Percentiles rank a stretch among this genome's conserved stretches.
These are phyloP conservation scores for Eutypa lata DNA, from an alignment of 2,329 filamentous ascomycete species.

Conservation along the genomic window DNA sequence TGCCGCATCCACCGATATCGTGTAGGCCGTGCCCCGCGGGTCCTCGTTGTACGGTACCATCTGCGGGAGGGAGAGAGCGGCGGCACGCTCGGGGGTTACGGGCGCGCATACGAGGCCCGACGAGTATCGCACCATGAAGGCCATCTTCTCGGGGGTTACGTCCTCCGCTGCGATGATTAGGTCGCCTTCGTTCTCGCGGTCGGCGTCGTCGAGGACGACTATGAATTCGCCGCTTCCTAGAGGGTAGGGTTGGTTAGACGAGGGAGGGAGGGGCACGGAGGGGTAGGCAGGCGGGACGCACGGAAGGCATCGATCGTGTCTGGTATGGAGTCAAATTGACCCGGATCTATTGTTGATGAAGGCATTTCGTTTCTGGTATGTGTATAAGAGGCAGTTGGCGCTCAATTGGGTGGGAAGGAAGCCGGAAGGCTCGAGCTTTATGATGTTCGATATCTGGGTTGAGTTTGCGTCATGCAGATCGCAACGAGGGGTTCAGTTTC, in stretches of 20 bases:
- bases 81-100: conserved; percentile 66
- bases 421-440: neutral
- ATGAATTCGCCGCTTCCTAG: conserved; percentile 83
- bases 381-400: neutral
- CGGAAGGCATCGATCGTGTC: conserved; percentile 63
- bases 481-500: neutral
- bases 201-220: conserved; percentile 87
- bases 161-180: conserved; percentile 88
- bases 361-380: conserved; percentile 41
- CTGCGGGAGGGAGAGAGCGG: conserved; percentile 73
- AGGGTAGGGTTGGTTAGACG: neutral
- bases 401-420: neutral
- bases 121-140: conserved; percentile 90
- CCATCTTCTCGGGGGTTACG: conserved; percentile 85
- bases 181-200: conserved; percentile 97
- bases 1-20: conserved; percentile 79
- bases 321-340: conserved; percentile 63
- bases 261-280: conserved; percentile 3
- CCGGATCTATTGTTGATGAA: conserved; percentile 45
- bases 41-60: conserved; percentile 80
- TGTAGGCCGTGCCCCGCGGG: conserved; percentile 89
- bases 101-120: conserved; percentile 92
- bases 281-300: conserved; percentile 34
- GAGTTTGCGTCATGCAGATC: neutral
- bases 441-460: too few relatives aligned